These are phyloP conservation scores for Verticillium tricorpus DNA, from an alignment of 2,329 filamentous ascomycete genomes.

Conservation along the genomic window DNA sequence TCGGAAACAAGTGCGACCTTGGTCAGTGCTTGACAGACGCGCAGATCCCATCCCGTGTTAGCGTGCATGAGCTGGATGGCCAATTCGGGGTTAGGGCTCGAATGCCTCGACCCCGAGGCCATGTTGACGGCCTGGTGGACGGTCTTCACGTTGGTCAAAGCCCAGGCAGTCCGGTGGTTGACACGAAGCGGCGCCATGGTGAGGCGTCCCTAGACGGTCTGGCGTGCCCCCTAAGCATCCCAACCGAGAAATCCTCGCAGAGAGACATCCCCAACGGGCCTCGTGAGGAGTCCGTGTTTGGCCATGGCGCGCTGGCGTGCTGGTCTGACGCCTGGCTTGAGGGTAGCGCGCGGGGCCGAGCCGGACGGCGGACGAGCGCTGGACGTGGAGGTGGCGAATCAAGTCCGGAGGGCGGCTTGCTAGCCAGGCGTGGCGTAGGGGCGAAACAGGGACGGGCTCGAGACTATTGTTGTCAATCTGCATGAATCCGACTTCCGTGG, in stretches of 20 bases:
- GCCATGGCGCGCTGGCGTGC: neutral
- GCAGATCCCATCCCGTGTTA: neutral
- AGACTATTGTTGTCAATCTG: neutral
- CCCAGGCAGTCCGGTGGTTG: neutral
- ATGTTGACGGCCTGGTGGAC: neutral
- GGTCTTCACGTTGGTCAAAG: neutral
- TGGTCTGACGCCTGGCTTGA: neutral
- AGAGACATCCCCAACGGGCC: neutral
- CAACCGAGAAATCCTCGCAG: neutral
- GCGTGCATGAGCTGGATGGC: neutral
- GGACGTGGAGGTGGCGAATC: neutral
- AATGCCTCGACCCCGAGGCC: neutral
- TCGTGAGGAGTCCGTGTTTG: neutral
- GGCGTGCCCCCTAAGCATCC: neutral
- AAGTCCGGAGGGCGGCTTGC: neutral
- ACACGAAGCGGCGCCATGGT: neutral
- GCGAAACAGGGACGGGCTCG: neutral
- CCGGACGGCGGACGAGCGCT: neutral
- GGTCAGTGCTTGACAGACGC: neutral
- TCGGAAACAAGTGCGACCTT: neutral
- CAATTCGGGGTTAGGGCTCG: neutral
- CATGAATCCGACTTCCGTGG: neutral
- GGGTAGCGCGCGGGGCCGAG: neutral
- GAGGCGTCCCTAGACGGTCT: neutral
- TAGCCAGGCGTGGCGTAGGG: neutral